Evolutionary conservation across 495 filamentous ascomycete species (phyloP).

Genomic region (Hypoxylon lienhwacheense): DNA sequence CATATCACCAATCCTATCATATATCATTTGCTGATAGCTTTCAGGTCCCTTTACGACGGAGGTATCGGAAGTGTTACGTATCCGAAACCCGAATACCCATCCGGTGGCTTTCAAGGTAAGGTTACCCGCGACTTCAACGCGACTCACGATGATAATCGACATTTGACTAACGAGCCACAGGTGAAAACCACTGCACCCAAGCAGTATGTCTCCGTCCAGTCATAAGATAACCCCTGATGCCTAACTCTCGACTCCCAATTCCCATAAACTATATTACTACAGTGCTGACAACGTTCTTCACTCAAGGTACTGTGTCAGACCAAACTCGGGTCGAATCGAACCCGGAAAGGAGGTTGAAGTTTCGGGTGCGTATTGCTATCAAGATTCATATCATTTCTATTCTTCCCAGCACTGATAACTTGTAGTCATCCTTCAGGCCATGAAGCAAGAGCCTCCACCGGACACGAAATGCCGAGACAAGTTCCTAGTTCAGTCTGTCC

Average conservation of each 20-base stretch:
- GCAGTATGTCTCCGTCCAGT: slow-evolving; percentile 69
- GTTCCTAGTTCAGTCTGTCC: slow-evolving; percentile 94
- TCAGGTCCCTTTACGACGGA: slow-evolving; percentile 91
- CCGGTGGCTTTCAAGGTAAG: slow-evolving; percentile 94
- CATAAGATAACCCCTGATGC: slow-evolving; percentile 9
- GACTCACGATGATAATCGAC: not conserved
- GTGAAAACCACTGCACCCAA: slow-evolving; percentile 99
- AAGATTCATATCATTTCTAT: not conserved
- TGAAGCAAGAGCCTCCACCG: slow-evolving; percentile 88
- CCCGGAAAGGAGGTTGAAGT: slow-evolving; percentile 86
- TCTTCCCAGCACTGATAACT: slow-evolving; percentile 24
- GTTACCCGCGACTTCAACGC: slow-evolving; percentile 2
- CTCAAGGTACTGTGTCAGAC: slow-evolving; percentile 90
- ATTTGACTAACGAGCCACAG: slow-evolving; percentile 48
- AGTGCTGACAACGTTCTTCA: slow-evolving; percentile 8
- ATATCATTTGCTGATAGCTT: slow-evolving; percentile 25
- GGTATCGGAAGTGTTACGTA: slow-evolving; percentile 79
- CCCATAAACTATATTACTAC: slow-evolving; percentile 24
- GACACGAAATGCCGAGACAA: slow-evolving; percentile 95
- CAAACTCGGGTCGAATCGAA: slow-evolving; percentile 94
- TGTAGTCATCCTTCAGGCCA: slow-evolving; percentile 89
- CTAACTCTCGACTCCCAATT: too few species aligned
- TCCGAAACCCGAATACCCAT: slow-evolving; percentile 75
- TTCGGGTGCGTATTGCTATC: slow-evolving; percentile 68
- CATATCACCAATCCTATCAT: not conserved